These are phyloP conservation scores for Lentinula lateritia DNA, from an alignment of 768 basidiomycete genomes.

Conservation along the genomic window DNA sequence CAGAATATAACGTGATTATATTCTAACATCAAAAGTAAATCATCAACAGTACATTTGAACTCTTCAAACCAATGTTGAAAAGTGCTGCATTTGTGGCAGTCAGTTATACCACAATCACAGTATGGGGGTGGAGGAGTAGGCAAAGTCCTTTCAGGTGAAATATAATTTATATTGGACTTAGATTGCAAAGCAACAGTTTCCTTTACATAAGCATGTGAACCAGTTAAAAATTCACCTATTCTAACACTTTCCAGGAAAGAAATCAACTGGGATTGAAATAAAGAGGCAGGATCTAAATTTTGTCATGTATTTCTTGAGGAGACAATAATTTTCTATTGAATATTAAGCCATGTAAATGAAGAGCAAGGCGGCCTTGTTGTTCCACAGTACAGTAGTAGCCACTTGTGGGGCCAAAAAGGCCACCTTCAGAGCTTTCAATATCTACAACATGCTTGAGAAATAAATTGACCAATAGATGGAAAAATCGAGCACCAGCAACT, in stretches of 20 bases:
- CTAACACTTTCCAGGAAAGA: conserved; percentile 25
- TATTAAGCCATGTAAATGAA: too few relatives aligned
- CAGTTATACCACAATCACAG: not conserved
- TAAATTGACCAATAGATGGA: too few relatives aligned
- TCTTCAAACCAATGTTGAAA: conserved; percentile 1
- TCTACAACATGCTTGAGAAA: too few relatives aligned
- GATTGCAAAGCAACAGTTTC: not conserved
- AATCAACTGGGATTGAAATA: conserved; percentile 21
- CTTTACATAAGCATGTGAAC: conserved; percentile 12
- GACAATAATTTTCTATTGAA: too few relatives aligned
- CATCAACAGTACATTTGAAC: conserved; percentile 20
- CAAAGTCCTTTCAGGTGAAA: conserved; percentile 17
- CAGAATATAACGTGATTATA: too few relatives aligned
- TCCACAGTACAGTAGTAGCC: conserved; percentile 36
- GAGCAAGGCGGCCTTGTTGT: conserved; percentile 25
- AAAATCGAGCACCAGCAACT: too few relatives aligned
- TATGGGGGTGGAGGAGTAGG: conserved; percentile 15
- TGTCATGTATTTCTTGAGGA: too few relatives aligned
- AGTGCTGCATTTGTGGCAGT: conserved; percentile 11
- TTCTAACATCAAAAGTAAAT: conserved; percentile 20
- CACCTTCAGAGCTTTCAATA: too few relatives aligned
- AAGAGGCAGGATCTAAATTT: not conserved
- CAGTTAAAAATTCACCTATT: conserved; percentile 24
- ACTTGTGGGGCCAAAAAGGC: not conserved
- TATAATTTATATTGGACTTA: conserved; percentile 5